Evolutionary conservation across 148 eudicot genomes (phyloP).

Genomic region (Fagopyrum tataricum): DNA sequence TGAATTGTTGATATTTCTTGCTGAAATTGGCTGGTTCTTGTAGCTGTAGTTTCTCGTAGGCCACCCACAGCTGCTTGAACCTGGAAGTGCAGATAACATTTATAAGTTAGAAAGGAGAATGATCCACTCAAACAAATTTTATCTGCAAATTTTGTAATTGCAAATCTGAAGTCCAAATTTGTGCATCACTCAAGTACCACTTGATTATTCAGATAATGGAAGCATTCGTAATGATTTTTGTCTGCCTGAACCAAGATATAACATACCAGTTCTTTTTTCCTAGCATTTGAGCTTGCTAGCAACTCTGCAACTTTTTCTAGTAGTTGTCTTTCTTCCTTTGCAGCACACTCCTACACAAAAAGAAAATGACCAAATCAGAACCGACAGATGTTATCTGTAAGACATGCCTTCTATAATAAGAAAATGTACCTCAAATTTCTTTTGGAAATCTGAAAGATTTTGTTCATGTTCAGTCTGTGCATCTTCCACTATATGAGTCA

Average conservation of each 20-base stretch:
- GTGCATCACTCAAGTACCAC: too few species aligned
- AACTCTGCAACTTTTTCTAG: slow-evolving; percentile 87
- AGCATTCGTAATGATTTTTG: too few species aligned
- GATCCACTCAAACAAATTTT: too few species aligned
- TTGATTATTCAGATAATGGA: too few species aligned
- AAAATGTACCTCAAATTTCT: slow-evolving; percentile 73
- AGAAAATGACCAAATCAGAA: slow-evolving; percentile 7
- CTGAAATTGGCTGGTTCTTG: slow-evolving; percentile 59
- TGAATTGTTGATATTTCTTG: slow-evolving; percentile 85
- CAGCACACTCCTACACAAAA: slow-evolving; percentile 72
- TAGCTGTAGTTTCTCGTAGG: slow-evolving; percentile 70
- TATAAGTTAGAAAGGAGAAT: too few species aligned
- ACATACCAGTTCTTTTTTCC: slow-evolving; percentile 86
- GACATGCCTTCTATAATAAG: not conserved
- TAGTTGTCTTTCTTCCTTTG: slow-evolving; percentile 73
- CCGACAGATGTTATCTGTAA: not conserved
- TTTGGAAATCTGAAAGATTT: slow-evolving; percentile 75
- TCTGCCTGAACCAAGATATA: not conserved
- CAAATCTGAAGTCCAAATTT: too few species aligned
- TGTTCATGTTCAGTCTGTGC: slow-evolving; percentile 65
- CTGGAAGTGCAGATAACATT: slow-evolving; percentile 20
- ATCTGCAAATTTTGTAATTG: too few species aligned
- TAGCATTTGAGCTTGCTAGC: slow-evolving; percentile 86
- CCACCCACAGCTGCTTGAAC: slow-evolving; percentile 71
- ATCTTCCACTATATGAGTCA: slow-evolving; percentile 73